Conservation (phyloP, 2,329 filamentous ascomycete genomes). For the Fusarium sp. region DNA sequence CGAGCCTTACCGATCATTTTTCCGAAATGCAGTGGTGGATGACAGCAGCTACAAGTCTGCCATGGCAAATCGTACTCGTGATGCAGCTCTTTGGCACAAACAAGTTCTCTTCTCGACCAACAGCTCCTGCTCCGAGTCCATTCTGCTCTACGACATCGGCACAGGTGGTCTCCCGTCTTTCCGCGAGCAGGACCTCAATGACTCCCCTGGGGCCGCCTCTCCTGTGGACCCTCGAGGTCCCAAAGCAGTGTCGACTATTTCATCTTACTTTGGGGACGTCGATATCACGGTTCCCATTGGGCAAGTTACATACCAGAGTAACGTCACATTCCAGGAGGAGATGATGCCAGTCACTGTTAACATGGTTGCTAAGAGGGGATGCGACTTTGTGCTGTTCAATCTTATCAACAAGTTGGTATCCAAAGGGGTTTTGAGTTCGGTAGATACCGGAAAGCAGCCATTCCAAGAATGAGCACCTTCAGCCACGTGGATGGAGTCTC, state of each 20-base stretch:
- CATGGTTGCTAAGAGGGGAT: not conserved
- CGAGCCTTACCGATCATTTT: not conserved
- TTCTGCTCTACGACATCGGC: not conserved
- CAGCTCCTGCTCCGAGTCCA: not conserved
- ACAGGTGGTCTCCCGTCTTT: not conserved
- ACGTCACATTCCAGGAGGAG: not conserved
- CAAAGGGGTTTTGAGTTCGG: not conserved
- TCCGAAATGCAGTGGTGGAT: not conserved
- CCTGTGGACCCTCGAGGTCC: not conserved
- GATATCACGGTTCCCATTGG: not conserved
- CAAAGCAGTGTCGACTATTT: not conserved
- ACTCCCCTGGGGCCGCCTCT: not conserved
- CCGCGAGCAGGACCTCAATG: not conserved
- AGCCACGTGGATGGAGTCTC: not conserved
- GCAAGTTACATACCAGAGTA: not conserved
- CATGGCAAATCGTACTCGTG: not conserved
- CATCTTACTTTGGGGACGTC: not conserved
- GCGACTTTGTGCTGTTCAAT: not conserved
- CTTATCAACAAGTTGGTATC: not conserved
- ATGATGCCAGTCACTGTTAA: not conserved
- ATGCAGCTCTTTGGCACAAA: not conserved
- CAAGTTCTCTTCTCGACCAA: not conserved
- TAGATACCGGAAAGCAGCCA: not conserved
- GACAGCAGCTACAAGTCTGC: not conserved
- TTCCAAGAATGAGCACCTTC: not conserved